Conservation (phyloP, 2,329 filamentous ascomycete species). For the Trichoderma atroviride region DNA sequence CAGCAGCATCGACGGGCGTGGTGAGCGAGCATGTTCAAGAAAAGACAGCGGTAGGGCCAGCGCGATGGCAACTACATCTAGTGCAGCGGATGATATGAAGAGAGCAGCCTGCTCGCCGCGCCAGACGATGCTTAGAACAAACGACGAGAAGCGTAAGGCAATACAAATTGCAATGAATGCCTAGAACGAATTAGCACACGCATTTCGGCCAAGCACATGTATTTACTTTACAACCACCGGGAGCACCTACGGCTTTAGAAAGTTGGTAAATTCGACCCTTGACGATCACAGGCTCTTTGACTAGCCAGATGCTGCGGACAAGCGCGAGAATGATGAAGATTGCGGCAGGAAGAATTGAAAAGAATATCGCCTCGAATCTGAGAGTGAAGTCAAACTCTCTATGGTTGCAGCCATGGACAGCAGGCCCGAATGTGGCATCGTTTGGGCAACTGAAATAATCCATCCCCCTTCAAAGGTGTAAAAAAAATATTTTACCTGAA, state of each 20-base stretch:
- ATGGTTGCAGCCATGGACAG: constrained; percentile 47
- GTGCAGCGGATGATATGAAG: constrained; percentile 24
- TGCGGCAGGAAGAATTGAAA: constrained; percentile 47
- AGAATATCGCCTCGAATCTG: constrained; percentile 51
- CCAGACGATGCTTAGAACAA: constrained; percentile 37
- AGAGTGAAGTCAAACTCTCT: constrained; percentile 55
- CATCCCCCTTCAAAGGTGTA: constrained; percentile 20
- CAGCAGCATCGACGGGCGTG: constrained; percentile 48
- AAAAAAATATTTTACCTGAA: not conserved
- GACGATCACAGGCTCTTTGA: constrained; percentile 40
- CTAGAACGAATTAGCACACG: not conserved
- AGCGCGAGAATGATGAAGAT: constrained; percentile 44
- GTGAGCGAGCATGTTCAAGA: constrained; percentile 42
- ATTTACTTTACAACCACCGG: not conserved
- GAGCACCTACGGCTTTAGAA: constrained; percentile 36
- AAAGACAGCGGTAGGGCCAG: constrained; percentile 1
- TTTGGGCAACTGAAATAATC: constrained; percentile 35
- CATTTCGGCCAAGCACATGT: not conserved
- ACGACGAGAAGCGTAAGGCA: constrained; percentile 37
- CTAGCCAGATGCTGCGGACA: constrained; percentile 39
- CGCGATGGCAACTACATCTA: constrained; percentile 35
- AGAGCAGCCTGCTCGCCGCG: constrained; percentile 28
- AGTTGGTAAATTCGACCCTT: constrained; percentile 40
- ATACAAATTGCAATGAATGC: constrained; percentile 28
- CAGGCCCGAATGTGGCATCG: constrained; percentile 48